Evolutionary conservation across 495 filamentous ascomycete genomes (phyloP).

Genomic region (Letharia lupina): DNA sequence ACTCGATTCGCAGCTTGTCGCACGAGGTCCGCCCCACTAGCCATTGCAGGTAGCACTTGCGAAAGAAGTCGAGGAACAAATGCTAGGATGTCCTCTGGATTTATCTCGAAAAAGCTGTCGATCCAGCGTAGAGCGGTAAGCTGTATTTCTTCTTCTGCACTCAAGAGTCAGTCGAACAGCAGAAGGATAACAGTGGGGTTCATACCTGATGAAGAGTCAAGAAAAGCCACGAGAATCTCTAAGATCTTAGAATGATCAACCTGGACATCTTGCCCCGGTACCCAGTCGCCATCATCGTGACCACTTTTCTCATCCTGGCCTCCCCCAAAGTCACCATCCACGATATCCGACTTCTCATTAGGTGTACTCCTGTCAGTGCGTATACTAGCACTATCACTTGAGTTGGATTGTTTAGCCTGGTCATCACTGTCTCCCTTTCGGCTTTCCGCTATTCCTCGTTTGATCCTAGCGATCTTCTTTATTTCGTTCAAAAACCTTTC

Average conservation of each 20-base stretch:
- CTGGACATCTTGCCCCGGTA: slow-evolving; percentile 93
- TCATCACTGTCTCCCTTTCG: slow-evolving; percentile 59
- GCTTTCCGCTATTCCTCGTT: slow-evolving; percentile 85
- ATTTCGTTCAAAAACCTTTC: slow-evolving; percentile 92
- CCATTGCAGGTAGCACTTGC: slow-evolving; percentile 89
- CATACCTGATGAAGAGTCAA: slow-evolving; percentile 74
- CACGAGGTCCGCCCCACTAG: slow-evolving; percentile 80
- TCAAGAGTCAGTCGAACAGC: not conserved
- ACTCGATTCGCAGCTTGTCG: slow-evolving; percentile 80
- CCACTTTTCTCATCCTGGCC: slow-evolving; percentile 54
- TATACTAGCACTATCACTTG: slow-evolving; percentile 54
- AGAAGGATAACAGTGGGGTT: slow-evolving; percentile 2
- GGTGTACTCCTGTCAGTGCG: slow-evolving; percentile 42
- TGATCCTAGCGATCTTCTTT: slow-evolving; percentile 84
- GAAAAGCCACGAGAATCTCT: slow-evolving; percentile 82
- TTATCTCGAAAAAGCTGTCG: slow-evolving; percentile 92
- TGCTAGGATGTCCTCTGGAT: slow-evolving; percentile 90
- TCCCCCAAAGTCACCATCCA: slow-evolving; percentile 51
- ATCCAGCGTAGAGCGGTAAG: slow-evolving; percentile 91
- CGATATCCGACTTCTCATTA: slow-evolving; percentile 41
- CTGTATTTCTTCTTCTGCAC: slow-evolving; percentile 76
- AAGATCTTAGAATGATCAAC: slow-evolving; percentile 88
- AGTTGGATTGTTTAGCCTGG: slow-evolving; percentile 54
- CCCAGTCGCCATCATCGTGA: slow-evolving; percentile 78
- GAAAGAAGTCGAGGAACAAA: slow-evolving; percentile 89